Percentiles rank a stretch among this genome's conserved stretches.
Conservation (phyloP, 1,139 yeast species). For the Diutina catenulata region DNA sequence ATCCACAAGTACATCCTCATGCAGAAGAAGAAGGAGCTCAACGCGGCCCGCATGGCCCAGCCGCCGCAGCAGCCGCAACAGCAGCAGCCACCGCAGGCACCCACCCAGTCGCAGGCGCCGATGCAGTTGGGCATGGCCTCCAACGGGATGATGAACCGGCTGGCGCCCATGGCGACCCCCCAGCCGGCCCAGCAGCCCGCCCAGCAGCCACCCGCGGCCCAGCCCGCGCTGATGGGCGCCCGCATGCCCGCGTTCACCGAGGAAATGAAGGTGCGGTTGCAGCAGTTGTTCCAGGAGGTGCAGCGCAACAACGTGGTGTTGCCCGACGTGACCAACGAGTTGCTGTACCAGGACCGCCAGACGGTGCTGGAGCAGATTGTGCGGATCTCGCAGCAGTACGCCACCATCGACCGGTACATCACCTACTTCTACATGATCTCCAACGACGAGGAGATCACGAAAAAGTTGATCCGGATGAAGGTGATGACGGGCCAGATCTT, state of each 20-base stretch:
- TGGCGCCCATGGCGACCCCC: conserved; percentile 9
- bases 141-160: no score
- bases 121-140: no score
- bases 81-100: conserved; percentile 8
- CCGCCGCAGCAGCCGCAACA: conserved; percentile 6
- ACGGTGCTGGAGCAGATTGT: conserved; percentile 48
- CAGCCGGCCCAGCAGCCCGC: not conserved
- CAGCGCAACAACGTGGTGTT: conserved; percentile 53
- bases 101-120: no score
- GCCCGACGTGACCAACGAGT: conserved; percentile 49
- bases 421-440: conserved; percentile 70
- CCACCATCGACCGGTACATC: conserved; percentile 62
- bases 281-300: conserved; percentile 58
- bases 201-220: not conserved
- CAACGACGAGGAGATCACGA: conserved; percentile 63
- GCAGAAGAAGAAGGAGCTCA: conserved; percentile 3
- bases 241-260: conserved; percentile 30
- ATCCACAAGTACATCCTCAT: conserved; percentile 24
- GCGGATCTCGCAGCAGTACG: conserved; percentile 49
- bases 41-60: not conserved
- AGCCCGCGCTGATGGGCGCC: not conserved
- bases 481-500: conserved; percentile 67
- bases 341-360: conserved; percentile 53
- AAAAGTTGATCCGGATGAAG: conserved; percentile 66
- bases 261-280: conserved; percentile 37